A percentile compares a stretch with the other conserved stretches of the same genome.
Conservation (phyloP, 371 early-diverging fungal genomes). For the Chytridium lagenaria region DNA sequence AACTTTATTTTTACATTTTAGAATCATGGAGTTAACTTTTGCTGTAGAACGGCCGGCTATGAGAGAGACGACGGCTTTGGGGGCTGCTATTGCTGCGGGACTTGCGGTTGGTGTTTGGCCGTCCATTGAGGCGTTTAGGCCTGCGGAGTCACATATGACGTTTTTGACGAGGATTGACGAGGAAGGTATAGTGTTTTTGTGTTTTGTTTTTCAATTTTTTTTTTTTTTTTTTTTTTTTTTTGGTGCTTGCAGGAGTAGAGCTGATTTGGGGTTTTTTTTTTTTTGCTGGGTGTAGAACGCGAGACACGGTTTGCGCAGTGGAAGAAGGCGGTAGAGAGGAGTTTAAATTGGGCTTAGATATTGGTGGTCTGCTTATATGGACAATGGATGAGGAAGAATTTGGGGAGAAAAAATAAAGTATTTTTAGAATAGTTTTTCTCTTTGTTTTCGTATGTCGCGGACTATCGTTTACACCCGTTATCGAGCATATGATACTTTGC, state of each 20-base stretch:
- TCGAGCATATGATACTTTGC: no score
- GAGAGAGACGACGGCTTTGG: slow-evolving; percentile 92
- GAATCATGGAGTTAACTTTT: no score
- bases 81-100: slow-evolving; percentile 94
- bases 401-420: no score
- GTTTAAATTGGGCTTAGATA: slow-evolving; percentile 64
- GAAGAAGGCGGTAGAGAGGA: slow-evolving; percentile 85
- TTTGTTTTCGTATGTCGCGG: no score
- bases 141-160: slow-evolving; percentile 8
- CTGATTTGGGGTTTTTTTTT: no score
- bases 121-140: slow-evolving; percentile 32
- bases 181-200: slow-evolving; percentile 16
- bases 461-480: no score
- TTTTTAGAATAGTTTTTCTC: no score
- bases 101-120: slow-evolving; percentile 78
- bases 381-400: no score
- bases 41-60: slow-evolving; percentile 80
- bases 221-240: background rate
- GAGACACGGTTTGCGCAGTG: slow-evolving; percentile 72
- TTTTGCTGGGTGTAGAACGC: no score
- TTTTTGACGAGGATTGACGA: slow-evolving; percentile 39
- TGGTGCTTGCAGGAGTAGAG: no score
- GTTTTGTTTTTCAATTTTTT: background rate
- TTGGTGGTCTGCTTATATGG: no score
- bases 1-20: no score